Percentiles rank a stretch among this genome's conserved stretches.
Conservation (phyloP, 2,329 filamentous ascomycete species). For the Claviceps maximensis region DNA sequence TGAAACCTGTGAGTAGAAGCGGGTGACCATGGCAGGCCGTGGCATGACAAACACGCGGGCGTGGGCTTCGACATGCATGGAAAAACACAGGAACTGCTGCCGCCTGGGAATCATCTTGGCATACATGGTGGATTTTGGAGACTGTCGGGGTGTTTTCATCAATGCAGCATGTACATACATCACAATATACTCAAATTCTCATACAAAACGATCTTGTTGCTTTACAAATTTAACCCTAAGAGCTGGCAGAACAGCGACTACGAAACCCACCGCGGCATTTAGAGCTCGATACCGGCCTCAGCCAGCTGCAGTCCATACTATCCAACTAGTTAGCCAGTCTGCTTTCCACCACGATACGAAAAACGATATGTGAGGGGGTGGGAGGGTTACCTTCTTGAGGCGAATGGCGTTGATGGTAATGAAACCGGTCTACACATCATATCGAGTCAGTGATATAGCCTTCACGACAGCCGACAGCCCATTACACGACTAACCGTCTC, state of each 20-base stretch:
- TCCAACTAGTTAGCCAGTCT: not conserved
- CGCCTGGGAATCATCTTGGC: too few relatives aligned
- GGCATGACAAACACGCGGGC: too few relatives aligned
- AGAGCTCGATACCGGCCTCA: conserved; percentile 1
- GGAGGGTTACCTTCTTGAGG: conserved; percentile 28
- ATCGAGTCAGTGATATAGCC: not conserved
- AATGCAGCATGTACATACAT: too few relatives aligned
- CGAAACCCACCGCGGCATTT: not conserved
- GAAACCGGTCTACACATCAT: conserved; percentile 25
- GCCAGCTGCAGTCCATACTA: conserved; percentile 3
- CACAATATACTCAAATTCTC: too few relatives aligned
- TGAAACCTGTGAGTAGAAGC: too few relatives aligned
- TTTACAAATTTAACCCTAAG: too few relatives aligned
- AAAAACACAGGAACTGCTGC: too few relatives aligned
- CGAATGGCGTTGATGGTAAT: conserved; percentile 56
- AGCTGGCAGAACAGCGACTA: not conserved
- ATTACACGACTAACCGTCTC: conserved; percentile 19
- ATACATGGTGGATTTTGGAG: not conserved
- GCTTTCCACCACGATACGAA: not conserved
- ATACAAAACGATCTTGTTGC: too few relatives aligned
- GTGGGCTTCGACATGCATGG: too few relatives aligned
- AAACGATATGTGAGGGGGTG: not conserved
- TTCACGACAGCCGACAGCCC: not conserved
- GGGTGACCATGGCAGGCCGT: too few relatives aligned
- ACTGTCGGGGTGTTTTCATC: too few relatives aligned